phyloP scores from a whole-genome alignment of 768 basidiomycete genomes.

The Pleurotus djamor region DNA sequence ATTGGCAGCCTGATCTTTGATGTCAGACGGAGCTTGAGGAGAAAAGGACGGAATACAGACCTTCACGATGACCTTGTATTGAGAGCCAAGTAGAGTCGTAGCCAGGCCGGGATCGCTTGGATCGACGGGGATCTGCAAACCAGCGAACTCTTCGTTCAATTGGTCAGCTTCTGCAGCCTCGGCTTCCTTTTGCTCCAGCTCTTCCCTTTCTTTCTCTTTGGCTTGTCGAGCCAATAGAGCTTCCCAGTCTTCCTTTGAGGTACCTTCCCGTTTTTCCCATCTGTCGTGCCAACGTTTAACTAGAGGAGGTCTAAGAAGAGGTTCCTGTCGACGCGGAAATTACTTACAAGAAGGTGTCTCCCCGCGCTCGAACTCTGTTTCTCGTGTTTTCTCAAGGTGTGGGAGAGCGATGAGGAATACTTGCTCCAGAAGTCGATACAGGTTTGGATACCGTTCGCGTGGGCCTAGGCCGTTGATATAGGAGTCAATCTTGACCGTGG shows the following conservation, averaged over 20 bases:
- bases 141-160: background rate
- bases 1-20: conserved; percentile 12
- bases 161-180: background rate
- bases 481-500: conserved; percentile 10
- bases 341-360: background rate
- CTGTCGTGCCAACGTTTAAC: background rate
- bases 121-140: background rate
- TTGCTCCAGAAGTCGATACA: conserved; percentile 13
- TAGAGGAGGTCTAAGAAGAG: background rate
- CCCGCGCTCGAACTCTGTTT: background rate
- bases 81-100: background rate
- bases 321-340: background rate
- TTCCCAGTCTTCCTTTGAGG: background rate
- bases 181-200: background rate
- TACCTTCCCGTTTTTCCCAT: background rate
- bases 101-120: background rate
- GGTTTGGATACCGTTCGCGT: conserved; percentile 7
- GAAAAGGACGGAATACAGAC: background rate
- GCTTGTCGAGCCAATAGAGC: background rate
- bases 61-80: conserved; percentile 1
- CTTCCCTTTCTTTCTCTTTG: background rate
- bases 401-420: conserved; percentile 12
- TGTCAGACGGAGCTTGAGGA: background rate
- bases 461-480: conserved; percentile 17
- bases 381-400: conserved; percentile 10